Conservation (phyloP, 345 rosid species). For the Eucalyptus erythrocorys region DNA sequence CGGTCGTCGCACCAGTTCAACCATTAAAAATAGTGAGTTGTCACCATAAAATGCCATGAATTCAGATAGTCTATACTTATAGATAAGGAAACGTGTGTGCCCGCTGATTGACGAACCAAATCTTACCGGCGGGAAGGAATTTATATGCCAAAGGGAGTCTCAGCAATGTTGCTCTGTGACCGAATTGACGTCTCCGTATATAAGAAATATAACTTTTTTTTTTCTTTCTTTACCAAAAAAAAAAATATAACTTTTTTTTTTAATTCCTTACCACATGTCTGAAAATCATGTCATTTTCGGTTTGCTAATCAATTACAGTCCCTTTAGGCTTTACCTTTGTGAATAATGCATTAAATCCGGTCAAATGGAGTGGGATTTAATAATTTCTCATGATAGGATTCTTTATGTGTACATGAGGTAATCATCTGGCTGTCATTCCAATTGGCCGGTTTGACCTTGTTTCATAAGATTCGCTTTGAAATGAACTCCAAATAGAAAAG, state of each 20-base stretch:
- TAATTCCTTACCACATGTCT: neutral
- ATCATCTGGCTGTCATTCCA: neutral
- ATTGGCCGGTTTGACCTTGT: neutral
- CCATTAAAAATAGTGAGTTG: neutral
- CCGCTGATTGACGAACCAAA: accelerated
- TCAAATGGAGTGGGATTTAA: neutral
- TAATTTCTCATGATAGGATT: neutral
- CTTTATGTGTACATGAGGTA: neutral
- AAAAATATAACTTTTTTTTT: neutral
- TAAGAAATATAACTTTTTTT: neutral
- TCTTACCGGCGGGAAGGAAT: neutral
- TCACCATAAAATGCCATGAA: neutral
- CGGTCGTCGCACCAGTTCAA: neutral
- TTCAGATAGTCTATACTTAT: neutral
- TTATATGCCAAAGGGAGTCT: neutral
- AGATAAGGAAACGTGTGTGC: accelerated
- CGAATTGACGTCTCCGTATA: neutral
- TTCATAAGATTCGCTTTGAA: neutral
- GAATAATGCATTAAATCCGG: neutral
- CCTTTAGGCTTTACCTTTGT: neutral
- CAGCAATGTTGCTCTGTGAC: neutral
- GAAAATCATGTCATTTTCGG: neutral
- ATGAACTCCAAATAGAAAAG: neutral
- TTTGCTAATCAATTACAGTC: neutral
- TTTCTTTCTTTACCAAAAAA: too few species aligned